A percentile compares a stretch with the other conserved stretches of the same genome.
Evolutionary conservation across 768 basidiomycete genomes (phyloP).

Genomic region (Naematelia aurantialba): DNA sequence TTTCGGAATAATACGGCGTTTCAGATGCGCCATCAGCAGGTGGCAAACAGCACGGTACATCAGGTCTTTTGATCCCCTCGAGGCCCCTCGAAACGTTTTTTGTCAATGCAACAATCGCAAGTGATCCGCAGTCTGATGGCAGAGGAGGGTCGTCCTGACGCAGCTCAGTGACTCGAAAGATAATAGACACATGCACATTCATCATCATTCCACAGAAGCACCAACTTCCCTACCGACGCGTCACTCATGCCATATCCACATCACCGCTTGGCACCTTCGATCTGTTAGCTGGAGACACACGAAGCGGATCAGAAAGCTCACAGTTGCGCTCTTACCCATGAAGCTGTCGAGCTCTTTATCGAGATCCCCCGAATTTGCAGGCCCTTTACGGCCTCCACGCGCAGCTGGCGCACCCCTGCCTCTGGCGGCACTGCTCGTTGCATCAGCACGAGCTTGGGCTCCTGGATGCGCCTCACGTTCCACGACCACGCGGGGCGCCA

Average conservation of each 20-base stretch:
- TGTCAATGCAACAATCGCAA: no score
- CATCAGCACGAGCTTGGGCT: constrained; percentile 38
- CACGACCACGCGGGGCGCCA: constrained; percentile 25
- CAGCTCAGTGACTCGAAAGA: not conserved
- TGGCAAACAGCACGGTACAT: no score
- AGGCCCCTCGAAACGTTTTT: no score
- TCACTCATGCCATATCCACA: not conserved
- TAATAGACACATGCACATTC: not conserved
- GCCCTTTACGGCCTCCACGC: constrained; percentile 53
- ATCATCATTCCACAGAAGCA: not conserved
- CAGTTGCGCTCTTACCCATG: constrained; percentile 16
- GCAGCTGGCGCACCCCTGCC: constrained; percentile 48
- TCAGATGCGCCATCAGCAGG: not conserved
- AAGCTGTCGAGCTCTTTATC: constrained; percentile 74
- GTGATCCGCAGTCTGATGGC: no score
- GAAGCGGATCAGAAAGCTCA: not conserved
- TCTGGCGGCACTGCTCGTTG: constrained; percentile 54
- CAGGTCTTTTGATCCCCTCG: no score
- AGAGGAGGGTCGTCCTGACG: no score
- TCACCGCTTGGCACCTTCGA: not conserved
- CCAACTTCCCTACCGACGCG: no score
- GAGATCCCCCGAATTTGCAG: constrained; percentile 71
- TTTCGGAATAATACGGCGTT: not conserved
- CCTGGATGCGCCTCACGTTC: constrained; percentile 15
- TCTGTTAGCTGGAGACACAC: not conserved